Percentiles rank a stretch among this genome's conserved stretches.
These are phyloP conservation scores for Garcia nutans DNA, from an alignment of 345 rosid genomes.

Conservation along the genomic window DNA sequence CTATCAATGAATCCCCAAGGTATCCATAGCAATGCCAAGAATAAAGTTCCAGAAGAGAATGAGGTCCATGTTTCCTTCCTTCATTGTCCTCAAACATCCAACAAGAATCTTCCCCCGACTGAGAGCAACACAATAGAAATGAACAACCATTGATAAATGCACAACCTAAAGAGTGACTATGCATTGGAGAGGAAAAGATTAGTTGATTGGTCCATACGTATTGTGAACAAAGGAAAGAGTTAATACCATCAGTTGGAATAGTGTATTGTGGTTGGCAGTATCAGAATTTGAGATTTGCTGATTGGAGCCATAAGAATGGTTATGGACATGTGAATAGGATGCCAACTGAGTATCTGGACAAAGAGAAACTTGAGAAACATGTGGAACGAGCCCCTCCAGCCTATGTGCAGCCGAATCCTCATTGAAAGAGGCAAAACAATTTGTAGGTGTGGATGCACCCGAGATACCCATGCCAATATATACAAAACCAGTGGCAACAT, in stretches of 20 bases:
- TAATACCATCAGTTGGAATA: constrained; percentile 52
- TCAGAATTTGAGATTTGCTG: constrained; percentile 33
- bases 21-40: constrained; percentile 66
- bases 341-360: constrained; percentile 28
- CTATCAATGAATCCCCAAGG: constrained; percentile 60
- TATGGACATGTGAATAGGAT: constrained; percentile 33
- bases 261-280: constrained; percentile 24
- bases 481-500: constrained; percentile 76
- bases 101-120: constrained; percentile 66
- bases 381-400: constrained; percentile 28
- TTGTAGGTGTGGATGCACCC: constrained; percentile 27
- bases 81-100: constrained; percentile 77
- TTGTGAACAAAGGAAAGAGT: not conserved
- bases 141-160: not conserved
- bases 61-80: constrained; percentile 78
- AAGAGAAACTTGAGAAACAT: constrained; percentile 27
- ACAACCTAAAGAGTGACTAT: not conserved
- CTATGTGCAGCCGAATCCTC: constrained; percentile 23
- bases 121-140: constrained; percentile 9
- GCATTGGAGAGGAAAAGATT: not conserved
- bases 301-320: constrained; percentile 28
- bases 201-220: not conserved
- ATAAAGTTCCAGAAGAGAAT: constrained; percentile 61
- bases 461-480: constrained; percentile 42
- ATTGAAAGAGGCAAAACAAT: constrained; percentile 22